Percentiles rank a stretch among this genome's conserved stretches.
Conservation (phyloP, 768 basidiomycete species). For the Nidularia sp. region DNA sequence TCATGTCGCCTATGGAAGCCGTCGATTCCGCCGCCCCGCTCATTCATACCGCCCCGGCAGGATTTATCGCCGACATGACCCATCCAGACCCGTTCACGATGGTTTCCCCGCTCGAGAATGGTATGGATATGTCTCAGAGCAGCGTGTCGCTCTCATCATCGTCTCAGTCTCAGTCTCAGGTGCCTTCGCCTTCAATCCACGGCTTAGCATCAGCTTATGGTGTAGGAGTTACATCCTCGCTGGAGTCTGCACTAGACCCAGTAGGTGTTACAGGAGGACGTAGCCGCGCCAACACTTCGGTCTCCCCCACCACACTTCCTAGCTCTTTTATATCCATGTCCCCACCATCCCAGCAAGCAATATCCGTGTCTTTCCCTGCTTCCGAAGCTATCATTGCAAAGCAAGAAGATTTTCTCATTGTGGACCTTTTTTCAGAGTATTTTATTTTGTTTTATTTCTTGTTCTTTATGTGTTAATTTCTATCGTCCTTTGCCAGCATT, state of each 20-base stretch:
- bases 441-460: constrained; percentile 16
- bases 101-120: constrained; percentile 24
- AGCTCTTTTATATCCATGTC: constrained; percentile 15
- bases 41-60: constrained; percentile 24
- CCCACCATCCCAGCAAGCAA: constrained; percentile 4
- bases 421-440: constrained; percentile 49
- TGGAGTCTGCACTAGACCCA: constrained; percentile 41
- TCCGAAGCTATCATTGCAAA: constrained; percentile 10
- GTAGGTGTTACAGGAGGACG: constrained; percentile 23
- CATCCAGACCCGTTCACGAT: constrained; percentile 26
- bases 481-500: constrained; percentile 36
- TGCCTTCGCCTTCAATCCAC: constrained; percentile 33
- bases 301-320: constrained; percentile 19
- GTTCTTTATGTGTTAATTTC: not conserved
- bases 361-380: constrained; percentile 12
- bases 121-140: constrained; percentile 35
- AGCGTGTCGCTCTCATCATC: constrained; percentile 23
- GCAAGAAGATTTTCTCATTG: constrained; percentile 30
- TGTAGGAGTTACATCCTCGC: constrained; percentile 34
- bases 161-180: constrained; percentile 29
- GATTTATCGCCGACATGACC: constrained; percentile 34
- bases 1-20: constrained; percentile 31
- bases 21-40: constrained; percentile 16
- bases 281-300: constrained; percentile 34
- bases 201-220: constrained; percentile 32